These are phyloP conservation scores for Pneumocystis jirovecii DNA, from an alignment of 1,139 yeast genomes.

Conservation along the genomic window DNA sequence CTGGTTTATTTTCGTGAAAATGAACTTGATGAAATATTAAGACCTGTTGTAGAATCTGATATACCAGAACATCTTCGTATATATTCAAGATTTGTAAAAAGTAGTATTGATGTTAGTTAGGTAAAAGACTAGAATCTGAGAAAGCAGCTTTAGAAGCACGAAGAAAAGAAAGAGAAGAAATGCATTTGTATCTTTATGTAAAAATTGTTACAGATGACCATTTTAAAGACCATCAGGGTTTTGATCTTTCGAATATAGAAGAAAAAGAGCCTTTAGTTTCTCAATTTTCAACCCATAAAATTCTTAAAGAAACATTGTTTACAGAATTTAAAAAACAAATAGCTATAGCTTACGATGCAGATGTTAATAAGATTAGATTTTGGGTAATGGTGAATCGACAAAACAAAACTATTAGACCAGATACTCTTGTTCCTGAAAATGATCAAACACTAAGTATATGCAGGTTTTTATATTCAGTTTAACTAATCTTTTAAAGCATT, in stretches of 20 bases:
- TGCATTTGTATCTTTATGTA: slow-evolving; percentile 53
- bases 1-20: slow-evolving; percentile 72
- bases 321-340: slow-evolving; percentile 37
- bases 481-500: slow-evolving; percentile 14
- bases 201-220: slow-evolving; percentile 39
- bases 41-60: slow-evolving; percentile 39
- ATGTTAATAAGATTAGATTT: slow-evolving; percentile 35
- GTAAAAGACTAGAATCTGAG: slow-evolving; percentile 45
- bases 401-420: slow-evolving; percentile 60
- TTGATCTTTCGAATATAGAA: slow-evolving; percentile 41
- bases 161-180: slow-evolving; percentile 62
- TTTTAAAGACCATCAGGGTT: slow-evolving; percentile 50
- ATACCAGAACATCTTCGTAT: slow-evolving; percentile 56
- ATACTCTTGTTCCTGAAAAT: slow-evolving; percentile 26
- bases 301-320: slow-evolving; percentile 45
- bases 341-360: slow-evolving; percentile 33
- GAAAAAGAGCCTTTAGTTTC: slow-evolving; percentile 17
- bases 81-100: background rate
- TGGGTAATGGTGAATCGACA: slow-evolving; percentile 57
- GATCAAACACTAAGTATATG: background rate
- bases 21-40: slow-evolving; percentile 43
- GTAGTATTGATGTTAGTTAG: background rate
- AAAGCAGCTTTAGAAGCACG: slow-evolving; percentile 38
- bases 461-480: background rate
- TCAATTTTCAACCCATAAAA: slow-evolving; percentile 28